A percentile compares a stretch with the other conserved stretches of the same genome.
These are phyloP conservation scores for Penicillium parvum DNA, from an alignment of 495 filamentous ascomycete species.

Conservation along the genomic window DNA sequence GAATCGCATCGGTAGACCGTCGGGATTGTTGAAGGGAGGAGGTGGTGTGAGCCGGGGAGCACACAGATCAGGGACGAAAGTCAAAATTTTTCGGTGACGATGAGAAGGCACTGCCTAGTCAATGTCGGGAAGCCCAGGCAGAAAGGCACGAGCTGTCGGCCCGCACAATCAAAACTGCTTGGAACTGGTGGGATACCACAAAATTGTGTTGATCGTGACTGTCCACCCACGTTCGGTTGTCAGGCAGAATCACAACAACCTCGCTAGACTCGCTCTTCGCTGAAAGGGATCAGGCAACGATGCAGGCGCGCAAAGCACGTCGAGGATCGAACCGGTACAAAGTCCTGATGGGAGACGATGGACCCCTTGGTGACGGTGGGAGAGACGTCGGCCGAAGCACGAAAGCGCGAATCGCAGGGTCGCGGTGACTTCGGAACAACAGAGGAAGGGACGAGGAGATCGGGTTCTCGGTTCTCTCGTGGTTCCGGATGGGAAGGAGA, in stretches of 20 bases:
- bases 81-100: constrained; percentile 7
- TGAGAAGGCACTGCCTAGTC: constrained; percentile 19
- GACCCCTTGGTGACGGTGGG: not conserved
- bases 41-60: constrained; percentile 1
- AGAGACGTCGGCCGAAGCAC: not conserved
- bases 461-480: constrained; percentile 5
- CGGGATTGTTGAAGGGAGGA: constrained; percentile 1
- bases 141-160: constrained; percentile 1
- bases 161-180: constrained; percentile 5
- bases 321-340: not conserved
- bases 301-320: constrained; percentile 1
- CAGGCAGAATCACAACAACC: not conserved
- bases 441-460: constrained; percentile 1
- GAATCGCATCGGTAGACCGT: constrained; percentile 28
- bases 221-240: constrained; percentile 3
- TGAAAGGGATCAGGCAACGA: constrained; percentile 8
- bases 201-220: not conserved
- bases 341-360: constrained; percentile 3
- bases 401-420: constrained; percentile 3
- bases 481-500: constrained; percentile 3
- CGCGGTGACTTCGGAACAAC: not conserved
- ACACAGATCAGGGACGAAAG: constrained; percentile 8
- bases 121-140: constrained; percentile 6
- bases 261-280: constrained; percentile 1
- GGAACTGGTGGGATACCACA: not conserved